Base-by-base conservation (phyloP, 192 early-diverging fungal species). In the Gonapodya sp. region DNA sequence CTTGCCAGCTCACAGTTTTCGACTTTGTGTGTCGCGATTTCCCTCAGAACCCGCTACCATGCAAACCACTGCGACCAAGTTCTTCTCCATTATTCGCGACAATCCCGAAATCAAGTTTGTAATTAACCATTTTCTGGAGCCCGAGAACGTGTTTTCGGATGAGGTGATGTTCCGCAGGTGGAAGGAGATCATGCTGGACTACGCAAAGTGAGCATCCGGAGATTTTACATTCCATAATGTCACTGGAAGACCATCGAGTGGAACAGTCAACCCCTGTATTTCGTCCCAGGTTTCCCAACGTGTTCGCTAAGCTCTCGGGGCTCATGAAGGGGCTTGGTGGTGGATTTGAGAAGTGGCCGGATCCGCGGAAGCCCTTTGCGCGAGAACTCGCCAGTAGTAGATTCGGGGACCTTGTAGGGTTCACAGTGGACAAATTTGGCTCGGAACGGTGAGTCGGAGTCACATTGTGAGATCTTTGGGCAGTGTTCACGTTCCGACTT, bases 331-430 rank as follows among this genome's bases (percentile, higher is more conserved):
- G 34, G 2, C 75, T 77, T 2, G 75, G 75, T 2, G 75, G 18
- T 34, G 30, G 34, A 8, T 77, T 32, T 33, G 8, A 77, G 18
- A 2, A 16, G 8, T 33, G 34, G 30, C 75, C 2, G 75, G 30
- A 34, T 8, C 34, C 2, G 8, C 34, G 8, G 75, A 34, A 34
- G 8, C 75, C 75, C 8, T 77, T 31, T 34, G 75, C 75, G 18
- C 2, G 8, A 33, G 75, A 77, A 33, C 75, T 77, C 8, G 75
- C 75, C 30, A 8, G 31, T 16, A 31, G 34, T 2, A 18, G 75
- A 33, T 77, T 77, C 75, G 75, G 75, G 18, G 75, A 77, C 2
- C 2, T 77, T 2, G 75, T 77, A 8, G 30, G 75, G 75, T 77
- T 16, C 75, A 31, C 75, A 34, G 18, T 77, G 30, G 75, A 34